Evolutionary conservation across 2,329 filamentous ascomycete species (phyloP), one percentile per base, ranked within the genome.

Genomic region (Penicillium psychrosexuale): DNA sequence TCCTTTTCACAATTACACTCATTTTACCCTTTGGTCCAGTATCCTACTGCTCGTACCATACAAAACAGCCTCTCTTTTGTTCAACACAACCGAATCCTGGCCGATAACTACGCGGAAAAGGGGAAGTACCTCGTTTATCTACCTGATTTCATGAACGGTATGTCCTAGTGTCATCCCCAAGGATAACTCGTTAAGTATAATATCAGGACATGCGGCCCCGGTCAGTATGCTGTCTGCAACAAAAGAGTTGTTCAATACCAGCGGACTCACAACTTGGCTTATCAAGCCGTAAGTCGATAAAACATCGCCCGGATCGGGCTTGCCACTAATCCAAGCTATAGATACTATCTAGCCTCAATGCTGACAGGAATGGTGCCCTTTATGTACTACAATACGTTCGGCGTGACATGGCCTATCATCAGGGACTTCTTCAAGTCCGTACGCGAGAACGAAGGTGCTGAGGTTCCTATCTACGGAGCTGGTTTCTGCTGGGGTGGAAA

Each of bases 401-500:
- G 59, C 17, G 55, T 69, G 60, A 53, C 64, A 47, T 59, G 66
- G 57, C 70, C 77, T 5, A 64, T 74, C 17, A 62, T 80, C 42
- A 57, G 69, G 37, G 36, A 60, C 39, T 78, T 77, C 61, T 67
- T 80, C 55, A 53, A 62, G 34, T 60, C 64, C 3, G 60, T 78
- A 5, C 72, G 74, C 15, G 64, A 66, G 8, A 62, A 67, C 19
- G 60, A 66, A 51, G 64, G 66, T n/a, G 54, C 66, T 17, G 54
- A 63, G 13, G 63, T 75, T 7, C 77, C 75, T 53, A 69, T 86
- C 43, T 82, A 78, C 22, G 80, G 76, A 0, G 81, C 81, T 0
- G 85, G 84, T 0, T 86, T 84, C 71, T 86, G 83, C 73, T 87
- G 84, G 84, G 84, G 84, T 24, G 84, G 82, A 24, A 80, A 81